Evolutionary conservation across 768 basidiomycete genomes (phyloP).

Genomic region (Termitomyces sp.): DNA sequence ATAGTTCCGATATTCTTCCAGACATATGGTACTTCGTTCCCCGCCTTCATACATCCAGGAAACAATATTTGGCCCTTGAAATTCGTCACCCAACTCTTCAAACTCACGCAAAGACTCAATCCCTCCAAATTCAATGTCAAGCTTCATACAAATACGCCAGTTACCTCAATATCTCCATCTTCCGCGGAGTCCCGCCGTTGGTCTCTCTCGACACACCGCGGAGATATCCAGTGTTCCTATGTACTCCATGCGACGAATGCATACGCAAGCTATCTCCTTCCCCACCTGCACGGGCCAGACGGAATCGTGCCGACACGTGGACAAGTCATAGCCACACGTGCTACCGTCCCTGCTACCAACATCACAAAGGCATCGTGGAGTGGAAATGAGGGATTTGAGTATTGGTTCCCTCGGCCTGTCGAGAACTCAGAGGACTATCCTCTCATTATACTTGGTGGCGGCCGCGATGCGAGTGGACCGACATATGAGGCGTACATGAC

Average conservation of each 20-base stretch:
- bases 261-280: conserved; percentile 72
- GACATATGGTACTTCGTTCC: conserved; percentile 43
- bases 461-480: conserved; percentile 39
- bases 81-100: conserved; percentile 63
- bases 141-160: conserved; percentile 74
- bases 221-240: conserved; percentile 52
- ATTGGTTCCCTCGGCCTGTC: conserved; percentile 74
- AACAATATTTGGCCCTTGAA: conserved; percentile 80
- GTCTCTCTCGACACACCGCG: conserved; percentile 60
- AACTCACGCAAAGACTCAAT: conserved; percentile 25
- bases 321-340: conserved; percentile 51
- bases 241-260: conserved; percentile 88
- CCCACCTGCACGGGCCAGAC: conserved; percentile 46
- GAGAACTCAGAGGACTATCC: conserved; percentile 28
- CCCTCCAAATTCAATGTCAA: conserved; percentile 28
- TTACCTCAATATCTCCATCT: conserved; percentile 33
- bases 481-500: conserved; percentile 42
- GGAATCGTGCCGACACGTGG: conserved; percentile 71
- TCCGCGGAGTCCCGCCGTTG: conserved; percentile 30
- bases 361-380: conserved; percentile 43
- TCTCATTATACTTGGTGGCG: conserved; percentile 72
- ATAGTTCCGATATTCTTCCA: conserved; percentile 8
- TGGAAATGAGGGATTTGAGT: conserved; percentile 54
- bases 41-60: conserved; percentile 46
- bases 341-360: conserved; percentile 27